phyloP scores from a whole-genome alignment of 139 green algal species.

The Spirogloea muscicola region DNA sequence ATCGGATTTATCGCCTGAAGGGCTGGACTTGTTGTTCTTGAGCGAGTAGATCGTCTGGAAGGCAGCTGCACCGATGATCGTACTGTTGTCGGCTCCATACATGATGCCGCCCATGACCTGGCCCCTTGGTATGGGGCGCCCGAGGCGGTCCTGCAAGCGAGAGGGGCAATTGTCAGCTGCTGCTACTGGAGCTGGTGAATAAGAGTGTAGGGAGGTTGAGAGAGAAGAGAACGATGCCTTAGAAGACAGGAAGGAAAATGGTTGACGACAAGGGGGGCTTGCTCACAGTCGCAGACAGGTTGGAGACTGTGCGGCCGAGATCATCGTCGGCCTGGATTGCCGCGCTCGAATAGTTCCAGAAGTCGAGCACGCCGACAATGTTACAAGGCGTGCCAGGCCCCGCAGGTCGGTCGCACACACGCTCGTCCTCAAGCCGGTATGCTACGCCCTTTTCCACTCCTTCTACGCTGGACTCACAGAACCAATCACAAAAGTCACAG shows the following conservation, averaged over 20 bases:
- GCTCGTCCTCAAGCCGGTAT: neutral
- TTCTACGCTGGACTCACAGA: neutral
- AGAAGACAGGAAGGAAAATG: neutral
- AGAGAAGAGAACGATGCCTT: neutral
- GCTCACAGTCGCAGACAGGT: conserved; percentile 1
- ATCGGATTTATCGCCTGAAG: neutral
- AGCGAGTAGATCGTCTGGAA: neutral
- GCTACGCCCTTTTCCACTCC: neutral
- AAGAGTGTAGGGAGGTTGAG: neutral
- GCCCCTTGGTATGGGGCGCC: neutral
- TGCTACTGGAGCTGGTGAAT: too few relatives aligned
- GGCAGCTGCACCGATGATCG: neutral
- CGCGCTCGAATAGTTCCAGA: conserved; percentile 8
- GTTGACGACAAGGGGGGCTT: neutral
- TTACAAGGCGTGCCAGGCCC: conserved; percentile 12
- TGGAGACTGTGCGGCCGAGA: conserved; percentile 6
- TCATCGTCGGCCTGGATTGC: conserved; percentile 12
- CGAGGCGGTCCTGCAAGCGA: neutral
- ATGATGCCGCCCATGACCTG: conserved; percentile 3
- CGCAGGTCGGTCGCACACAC: conserved; percentile 16
- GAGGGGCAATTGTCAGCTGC: too few relatives aligned
- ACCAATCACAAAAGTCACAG: neutral
- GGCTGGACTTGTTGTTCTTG: conserved; percentile 22
- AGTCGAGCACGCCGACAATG: conserved; percentile 15
- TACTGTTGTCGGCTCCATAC: neutral